Conservation (phyloP, 495 filamentous ascomycete genomes). For the Rhizodiscina lignyota region DNA sequence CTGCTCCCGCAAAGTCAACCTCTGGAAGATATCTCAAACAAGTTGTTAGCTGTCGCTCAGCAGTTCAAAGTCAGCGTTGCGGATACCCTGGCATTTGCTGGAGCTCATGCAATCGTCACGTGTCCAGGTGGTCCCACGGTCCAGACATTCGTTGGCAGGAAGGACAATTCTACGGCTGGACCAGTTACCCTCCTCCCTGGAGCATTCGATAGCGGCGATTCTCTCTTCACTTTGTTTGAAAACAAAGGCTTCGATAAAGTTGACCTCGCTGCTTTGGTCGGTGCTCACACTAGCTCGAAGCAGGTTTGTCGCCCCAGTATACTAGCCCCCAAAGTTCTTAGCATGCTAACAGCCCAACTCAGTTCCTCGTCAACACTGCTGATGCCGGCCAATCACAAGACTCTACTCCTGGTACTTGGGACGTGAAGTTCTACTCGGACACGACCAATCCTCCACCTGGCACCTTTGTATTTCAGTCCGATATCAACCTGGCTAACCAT, state of each 20-base stretch:
- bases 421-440: constrained; percentile 16
- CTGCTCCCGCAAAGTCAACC: constrained; percentile 16
- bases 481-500: constrained; percentile 6
- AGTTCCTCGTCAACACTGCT: constrained; percentile 5
- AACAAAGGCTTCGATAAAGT: constrained; percentile 16
- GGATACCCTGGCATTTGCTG: constrained; percentile 16
- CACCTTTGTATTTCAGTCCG: constrained; percentile 9
- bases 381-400: constrained; percentile 11
- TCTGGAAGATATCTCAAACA: constrained; percentile 11
- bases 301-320: no score
- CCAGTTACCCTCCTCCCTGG: constrained; percentile 15
- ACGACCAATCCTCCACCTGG: constrained; percentile 7
- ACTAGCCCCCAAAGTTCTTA: no score
- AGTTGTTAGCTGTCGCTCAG: constrained; percentile 5
- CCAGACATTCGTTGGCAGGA: constrained; percentile 14
- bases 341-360: no score
- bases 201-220: constrained; percentile 9
- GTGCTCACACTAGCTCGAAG: constrained; percentile 12
- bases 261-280: constrained; percentile 17
- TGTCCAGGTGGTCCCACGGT: constrained; percentile 17
- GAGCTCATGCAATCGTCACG: constrained; percentile 14
- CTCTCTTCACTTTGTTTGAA: constrained; percentile 12
- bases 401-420: constrained; percentile 16
- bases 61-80: constrained; percentile 11
- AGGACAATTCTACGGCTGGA: constrained; percentile 5